Percentiles rank a stretch among this genome's conserved stretches.
Evolutionary conservation across 2,329 filamentous ascomycete genomes (phyloP).

Genomic region (Huntiella moniliformis): DNA sequence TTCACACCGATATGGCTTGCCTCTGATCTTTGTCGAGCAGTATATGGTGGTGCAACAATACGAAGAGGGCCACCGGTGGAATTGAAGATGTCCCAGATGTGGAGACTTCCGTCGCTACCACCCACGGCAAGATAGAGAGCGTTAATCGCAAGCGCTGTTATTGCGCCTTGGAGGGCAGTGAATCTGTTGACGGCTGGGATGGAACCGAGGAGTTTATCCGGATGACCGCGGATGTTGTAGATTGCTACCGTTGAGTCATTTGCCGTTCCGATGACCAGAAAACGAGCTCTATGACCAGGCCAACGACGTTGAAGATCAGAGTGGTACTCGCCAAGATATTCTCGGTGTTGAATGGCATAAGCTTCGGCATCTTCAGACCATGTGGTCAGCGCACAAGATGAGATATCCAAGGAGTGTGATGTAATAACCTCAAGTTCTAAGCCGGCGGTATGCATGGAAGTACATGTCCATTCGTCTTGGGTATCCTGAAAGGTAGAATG

Average conservation of each 20-base stretch:
- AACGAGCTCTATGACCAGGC: slow-evolving; percentile 66
- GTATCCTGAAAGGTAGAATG: too few relatives aligned
- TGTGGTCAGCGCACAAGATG: slow-evolving; percentile 51
- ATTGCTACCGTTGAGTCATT: slow-evolving; percentile 30
- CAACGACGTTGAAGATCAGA: slow-evolving; percentile 23
- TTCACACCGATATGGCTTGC: slow-evolving; percentile 59
- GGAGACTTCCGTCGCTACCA: slow-evolving; percentile 83
- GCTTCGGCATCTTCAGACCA: slow-evolving; percentile 45
- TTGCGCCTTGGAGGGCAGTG: slow-evolving; percentile 20
- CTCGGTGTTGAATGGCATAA: neutral
- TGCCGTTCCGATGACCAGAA: slow-evolving; percentile 65
- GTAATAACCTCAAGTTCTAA: slow-evolving; percentile 42
- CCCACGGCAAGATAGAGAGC: slow-evolving; percentile 82
- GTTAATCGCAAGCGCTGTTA: slow-evolving; percentile 62
- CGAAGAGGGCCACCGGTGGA: slow-evolving; percentile 62
- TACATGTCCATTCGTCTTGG: too few relatives aligned
- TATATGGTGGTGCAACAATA: slow-evolving; percentile 67
- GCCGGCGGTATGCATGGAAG: slow-evolving; percentile 14
- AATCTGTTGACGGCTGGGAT: slow-evolving; percentile 57
- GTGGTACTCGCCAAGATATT: neutral
- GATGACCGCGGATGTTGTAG: slow-evolving; percentile 59
- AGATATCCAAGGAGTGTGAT: slow-evolving; percentile 53
- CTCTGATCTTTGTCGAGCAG: slow-evolving; percentile 48
- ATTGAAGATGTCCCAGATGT: slow-evolving; percentile 89
- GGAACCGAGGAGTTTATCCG: slow-evolving; percentile 36